Base-by-base conservation (phyloP, 257 asterid species). In the Capsicum baccatum region DNA sequence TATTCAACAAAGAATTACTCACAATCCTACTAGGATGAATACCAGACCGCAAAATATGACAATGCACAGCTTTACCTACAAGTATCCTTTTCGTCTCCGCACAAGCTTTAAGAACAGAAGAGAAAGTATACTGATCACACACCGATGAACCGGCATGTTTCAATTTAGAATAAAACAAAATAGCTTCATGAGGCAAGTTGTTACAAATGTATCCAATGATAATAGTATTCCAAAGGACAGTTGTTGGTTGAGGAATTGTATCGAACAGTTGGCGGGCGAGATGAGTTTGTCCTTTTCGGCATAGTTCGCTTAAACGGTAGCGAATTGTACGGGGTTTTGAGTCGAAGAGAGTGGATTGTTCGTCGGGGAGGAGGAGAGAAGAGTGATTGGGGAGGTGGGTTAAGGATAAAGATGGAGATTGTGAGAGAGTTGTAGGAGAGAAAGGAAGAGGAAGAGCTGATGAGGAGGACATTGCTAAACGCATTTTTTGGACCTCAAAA, bases 191-290 rank as follows among this genome's bases (percentile, higher is more conserved):
- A 63, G 95, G 94, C 92, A 92, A 79, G 87, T 87, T 85, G 82
- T 94, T 94, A 87, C 99, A 94, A 33, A 93, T 52, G 85, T 87
- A 93, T 16, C 99, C 99, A 64, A 96, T 96, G 8, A 96, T 88
- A 1, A 96, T 89, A 11, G 99, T 84, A 92, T 96, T 96, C 97
- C 97, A 94, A n/a, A 94, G 91, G 5, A 96, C 98, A 74, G 97
- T 92, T 11, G 94, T 89, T 67, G 98, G 99, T 76, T 90, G 90
- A 17, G 98, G 98, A 92, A 94, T 93, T 84, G 91, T 86, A 85
- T 94, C 97, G 92, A 96, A 92, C 89, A 94, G 89, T 83, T 96
- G 95, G 86, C 97, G 93, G 13, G 98, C 98, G 39, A 92, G 87
- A 14, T 85, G 85, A 80, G 90, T 57, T 55, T 92, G 87, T 78